Evolutionary conservation across 2,329 filamentous ascomycete genomes (phyloP).

Genomic region (Aspergillus pseudoviridinutans): DNA sequence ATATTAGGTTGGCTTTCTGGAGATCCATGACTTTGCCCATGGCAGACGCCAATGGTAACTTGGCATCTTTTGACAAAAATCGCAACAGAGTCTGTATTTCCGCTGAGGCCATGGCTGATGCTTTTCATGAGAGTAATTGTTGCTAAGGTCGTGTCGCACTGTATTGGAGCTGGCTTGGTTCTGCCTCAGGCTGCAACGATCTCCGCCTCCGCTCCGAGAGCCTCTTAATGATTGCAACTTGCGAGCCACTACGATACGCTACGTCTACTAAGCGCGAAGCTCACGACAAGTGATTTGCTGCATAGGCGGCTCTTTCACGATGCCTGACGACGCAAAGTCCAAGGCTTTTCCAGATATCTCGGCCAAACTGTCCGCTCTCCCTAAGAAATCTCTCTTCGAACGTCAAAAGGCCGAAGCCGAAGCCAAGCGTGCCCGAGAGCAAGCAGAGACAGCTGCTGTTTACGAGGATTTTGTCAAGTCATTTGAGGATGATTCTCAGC

Average conservation of each 20-base stretch:
- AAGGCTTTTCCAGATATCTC: constrained; percentile 65
- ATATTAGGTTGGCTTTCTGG: constrained; percentile 46
- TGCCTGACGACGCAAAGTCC: constrained; percentile 37
- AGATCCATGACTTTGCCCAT: constrained; percentile 55
- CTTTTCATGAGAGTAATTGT: constrained; percentile 1
- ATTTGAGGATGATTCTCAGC: constrained; percentile 44
- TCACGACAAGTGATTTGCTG: constrained; percentile 14
- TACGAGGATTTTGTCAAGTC: constrained; percentile 84
- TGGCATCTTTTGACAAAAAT: constrained; percentile 56
- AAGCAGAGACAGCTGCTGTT: constrained; percentile 80
- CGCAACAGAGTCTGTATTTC: constrained; percentile 47
- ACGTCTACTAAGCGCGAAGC: neutral
- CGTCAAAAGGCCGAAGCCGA: constrained; percentile 84
- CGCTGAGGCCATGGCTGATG: constrained; percentile 18
- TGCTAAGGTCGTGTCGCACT: neutral
- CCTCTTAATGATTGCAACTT: neutral
- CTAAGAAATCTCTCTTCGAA: constrained; percentile 84
- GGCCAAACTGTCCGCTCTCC: constrained; percentile 72
- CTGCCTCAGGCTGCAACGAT: constrained; percentile 13
- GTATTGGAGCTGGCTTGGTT: neutral
- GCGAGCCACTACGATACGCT: neutral
- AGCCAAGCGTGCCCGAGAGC: constrained; percentile 78
- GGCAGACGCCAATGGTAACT: constrained; percentile 52
- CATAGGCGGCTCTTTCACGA: constrained; percentile 22
- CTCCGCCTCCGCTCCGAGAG: constrained; percentile 15